Evolutionary conservation across 257 asterid genomes (phyloP).

Genomic region (Nicotiana undulata): DNA sequence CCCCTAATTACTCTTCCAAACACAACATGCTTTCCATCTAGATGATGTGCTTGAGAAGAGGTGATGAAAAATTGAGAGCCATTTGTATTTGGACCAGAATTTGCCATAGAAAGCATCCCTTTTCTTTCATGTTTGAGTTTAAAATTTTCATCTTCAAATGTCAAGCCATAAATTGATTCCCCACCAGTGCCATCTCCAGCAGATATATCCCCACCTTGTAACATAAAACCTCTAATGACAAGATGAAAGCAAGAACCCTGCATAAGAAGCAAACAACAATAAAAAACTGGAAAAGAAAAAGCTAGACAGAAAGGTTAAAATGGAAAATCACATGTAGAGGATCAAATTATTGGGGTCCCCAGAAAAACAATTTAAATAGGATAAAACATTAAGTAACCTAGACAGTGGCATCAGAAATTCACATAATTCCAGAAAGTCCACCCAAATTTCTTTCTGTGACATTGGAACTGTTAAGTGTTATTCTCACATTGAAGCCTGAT

Average conservation of each 20-base stretch:
- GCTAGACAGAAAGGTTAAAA: neutral
- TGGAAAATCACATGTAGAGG: neutral
- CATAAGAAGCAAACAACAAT: neutral
- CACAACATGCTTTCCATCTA: conserved; percentile 73
- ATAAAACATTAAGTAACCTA: neutral
- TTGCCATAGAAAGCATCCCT: conserved; percentile 38
- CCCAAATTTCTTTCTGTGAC: neutral
- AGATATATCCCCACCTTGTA: conserved; percentile 33
- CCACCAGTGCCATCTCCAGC: conserved; percentile 32
- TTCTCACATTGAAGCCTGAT: neutral
- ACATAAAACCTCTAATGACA: conserved; percentile 23
- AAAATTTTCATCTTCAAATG: conserved; percentile 38
- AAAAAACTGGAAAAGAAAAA: neutral
- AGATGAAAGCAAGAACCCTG: conserved; percentile 39
- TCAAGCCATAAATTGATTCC: conserved; percentile 31
- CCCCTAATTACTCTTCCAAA: conserved; percentile 72
- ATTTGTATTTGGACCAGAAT: conserved; percentile 29
- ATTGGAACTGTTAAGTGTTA: neutral
- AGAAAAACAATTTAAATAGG: neutral
- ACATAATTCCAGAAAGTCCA: neutral
- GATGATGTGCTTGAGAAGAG: conserved; percentile 21
- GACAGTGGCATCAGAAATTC: neutral
- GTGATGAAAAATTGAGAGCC: conserved; percentile 32
- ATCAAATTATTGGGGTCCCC: neutral
- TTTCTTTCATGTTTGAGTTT: conserved; percentile 36